Evolutionary conservation across 371 early-diverging fungal genomes (phyloP).

Genomic region (Actinomortierella ambigua): DNA sequence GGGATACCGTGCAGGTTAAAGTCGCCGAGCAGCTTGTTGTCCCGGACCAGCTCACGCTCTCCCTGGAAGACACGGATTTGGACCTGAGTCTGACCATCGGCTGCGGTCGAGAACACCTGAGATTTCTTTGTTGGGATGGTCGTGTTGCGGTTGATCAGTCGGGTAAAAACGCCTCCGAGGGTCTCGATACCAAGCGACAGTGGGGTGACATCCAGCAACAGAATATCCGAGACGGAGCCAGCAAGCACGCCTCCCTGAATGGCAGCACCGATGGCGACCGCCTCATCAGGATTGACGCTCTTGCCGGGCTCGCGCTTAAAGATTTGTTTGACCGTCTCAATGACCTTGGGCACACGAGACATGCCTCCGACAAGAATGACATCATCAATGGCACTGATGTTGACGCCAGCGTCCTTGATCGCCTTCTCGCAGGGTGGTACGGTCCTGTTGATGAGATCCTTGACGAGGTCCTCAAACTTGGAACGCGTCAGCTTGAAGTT

Average conservation of each 20-base stretch:
- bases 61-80: conserved; percentile 99
- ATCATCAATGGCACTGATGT: conserved; percentile 85
- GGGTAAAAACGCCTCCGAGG: conserved; percentile 96
- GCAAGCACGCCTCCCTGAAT: conserved; percentile 98
- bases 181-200: conserved; percentile 98
- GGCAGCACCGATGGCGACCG: conserved; percentile 99
- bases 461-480: conserved; percentile 88
- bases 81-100: conserved; percentile 98
- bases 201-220: conserved; percentile 98
- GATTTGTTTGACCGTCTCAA: conserved; percentile 88
- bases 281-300: conserved; percentile 99
- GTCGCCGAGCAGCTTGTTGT: conserved; percentile 98
- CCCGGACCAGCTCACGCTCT: conserved; percentile 95
- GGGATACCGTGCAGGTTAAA: conserved; percentile 92
- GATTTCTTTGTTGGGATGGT: conserved; percentile 99
- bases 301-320: conserved; percentile 94
- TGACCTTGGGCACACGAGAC: conserved; percentile 98
- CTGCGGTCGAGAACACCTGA: conserved; percentile 99
- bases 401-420: conserved; percentile 93
- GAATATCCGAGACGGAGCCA: conserved; percentile 93
- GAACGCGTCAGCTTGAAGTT: conserved; percentile 90
- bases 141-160: conserved; percentile 98
- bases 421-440: conserved; percentile 96
- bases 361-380: conserved; percentile 99
- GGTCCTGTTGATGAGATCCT: conserved; percentile 88